Conservation (phyloP, 768 basidiomycete species). For the Lentinula boryana region DNA sequence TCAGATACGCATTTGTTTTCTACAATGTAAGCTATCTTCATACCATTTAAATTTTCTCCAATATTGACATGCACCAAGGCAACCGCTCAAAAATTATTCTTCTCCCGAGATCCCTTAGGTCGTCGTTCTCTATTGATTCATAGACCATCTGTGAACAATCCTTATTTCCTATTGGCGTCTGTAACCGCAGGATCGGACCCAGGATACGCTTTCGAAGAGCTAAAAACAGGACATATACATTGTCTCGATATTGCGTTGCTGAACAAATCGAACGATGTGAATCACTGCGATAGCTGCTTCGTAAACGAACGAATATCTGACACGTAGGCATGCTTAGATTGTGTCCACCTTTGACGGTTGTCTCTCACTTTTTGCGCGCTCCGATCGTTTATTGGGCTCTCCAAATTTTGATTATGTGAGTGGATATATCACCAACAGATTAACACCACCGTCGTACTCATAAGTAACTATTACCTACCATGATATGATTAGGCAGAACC, state of each 20-base stretch:
- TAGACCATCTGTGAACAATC: conserved; percentile 37
- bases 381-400: neutral
- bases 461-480: neutral
- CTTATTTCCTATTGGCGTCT: conserved; percentile 61
- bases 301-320: neutral
- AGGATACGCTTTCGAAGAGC: conserved; percentile 51
- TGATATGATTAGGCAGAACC: conserved; percentile 20
- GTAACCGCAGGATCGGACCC: conserved; percentile 47
- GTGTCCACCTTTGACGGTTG: conserved; percentile 10
- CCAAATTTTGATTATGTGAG: neutral
- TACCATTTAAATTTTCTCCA: neutral
- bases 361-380: conserved; percentile 13
- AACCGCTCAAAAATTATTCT: conserved; percentile 47
- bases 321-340: conserved; percentile 6
- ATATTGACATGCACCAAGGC: conserved; percentile 26
- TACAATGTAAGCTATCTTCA: conserved; percentile 51
- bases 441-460: neutral
- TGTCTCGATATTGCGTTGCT: conserved; percentile 39
- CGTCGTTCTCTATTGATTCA: conserved; percentile 80
- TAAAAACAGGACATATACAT: conserved; percentile 53
- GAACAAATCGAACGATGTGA: conserved; percentile 10
- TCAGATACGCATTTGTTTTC: conserved; percentile 76
- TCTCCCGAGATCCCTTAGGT: conserved; percentile 79
- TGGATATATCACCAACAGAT: neutral
- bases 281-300: neutral